Conservation (phyloP, 345 rosid species). For the Geranium rotundifolium region DNA sequence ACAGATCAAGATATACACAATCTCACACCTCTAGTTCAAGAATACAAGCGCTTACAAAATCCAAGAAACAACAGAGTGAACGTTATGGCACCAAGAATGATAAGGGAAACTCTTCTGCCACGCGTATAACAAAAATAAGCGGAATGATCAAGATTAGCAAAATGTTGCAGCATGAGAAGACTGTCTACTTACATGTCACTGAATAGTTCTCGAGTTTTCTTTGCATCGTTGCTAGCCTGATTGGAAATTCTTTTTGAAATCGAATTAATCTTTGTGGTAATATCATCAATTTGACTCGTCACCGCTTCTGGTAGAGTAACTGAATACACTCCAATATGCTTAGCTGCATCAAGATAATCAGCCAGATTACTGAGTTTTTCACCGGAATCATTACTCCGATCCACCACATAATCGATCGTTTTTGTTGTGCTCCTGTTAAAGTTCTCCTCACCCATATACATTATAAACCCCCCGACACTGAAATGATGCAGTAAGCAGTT, state of each 20-base stretch:
- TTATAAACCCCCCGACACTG: constrained; percentile 73
- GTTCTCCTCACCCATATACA: constrained; percentile 80
- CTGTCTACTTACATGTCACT: constrained; percentile 37
- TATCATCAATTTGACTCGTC: constrained; percentile 30
- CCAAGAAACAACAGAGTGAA: constrained; percentile 81
- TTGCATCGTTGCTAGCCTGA: constrained; percentile 45
- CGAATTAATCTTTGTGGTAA: constrained; percentile 55
- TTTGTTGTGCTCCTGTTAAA: constrained; percentile 52
- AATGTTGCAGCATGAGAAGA: not conserved
- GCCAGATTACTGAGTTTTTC: constrained; percentile 77
- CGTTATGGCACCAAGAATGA: constrained; percentile 79
- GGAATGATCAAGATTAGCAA: constrained; percentile 1
- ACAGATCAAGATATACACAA: too few species aligned
- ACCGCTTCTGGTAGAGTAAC: constrained; percentile 36
- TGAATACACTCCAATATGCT: constrained; percentile 35
- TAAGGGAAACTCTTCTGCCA: constrained; percentile 65
- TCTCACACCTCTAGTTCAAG: not conserved
- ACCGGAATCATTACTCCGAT: constrained; percentile 50
- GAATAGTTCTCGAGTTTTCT: constrained; percentile 43
- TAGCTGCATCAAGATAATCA: constrained; percentile 65
- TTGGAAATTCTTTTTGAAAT: constrained; percentile 44
- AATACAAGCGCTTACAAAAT: constrained; percentile 46
- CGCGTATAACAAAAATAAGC: not conserved
- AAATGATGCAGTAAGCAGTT: not conserved
- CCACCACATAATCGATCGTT: constrained; percentile 66